Conservation (phyloP, 2,329 filamentous ascomycete species). For the Fusarium sp. region DNA sequence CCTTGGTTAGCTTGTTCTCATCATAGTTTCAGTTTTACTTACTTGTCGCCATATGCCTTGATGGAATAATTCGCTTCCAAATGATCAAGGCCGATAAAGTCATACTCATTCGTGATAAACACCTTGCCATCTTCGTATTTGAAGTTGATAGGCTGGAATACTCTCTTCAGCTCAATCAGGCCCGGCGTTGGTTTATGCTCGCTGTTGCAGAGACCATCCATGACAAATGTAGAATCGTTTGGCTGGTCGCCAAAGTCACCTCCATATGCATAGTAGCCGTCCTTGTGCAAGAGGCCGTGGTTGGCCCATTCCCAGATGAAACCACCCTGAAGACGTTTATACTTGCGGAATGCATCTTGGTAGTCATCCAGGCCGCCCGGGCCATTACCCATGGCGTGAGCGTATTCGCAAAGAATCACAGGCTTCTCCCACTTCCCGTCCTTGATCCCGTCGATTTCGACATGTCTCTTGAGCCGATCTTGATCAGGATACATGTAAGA, state of each 20-base stretch:
- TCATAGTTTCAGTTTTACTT: accelerated
- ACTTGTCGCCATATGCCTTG: not conserved
- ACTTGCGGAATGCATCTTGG: not conserved
- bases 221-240: slow-evolving; percentile 5
- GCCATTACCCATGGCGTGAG: slow-evolving; percentile 4
- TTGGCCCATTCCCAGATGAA: slow-evolving; percentile 25
- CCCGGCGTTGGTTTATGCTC: slow-evolving; percentile 8
- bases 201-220: slow-evolving; percentile 13
- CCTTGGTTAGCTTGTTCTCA: not conserved
- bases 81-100: not conserved
- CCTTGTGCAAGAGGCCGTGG: slow-evolving; percentile 4
- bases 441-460: not conserved
- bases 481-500: slow-evolving; percentile 19
- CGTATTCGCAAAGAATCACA: slow-evolving; percentile 12
- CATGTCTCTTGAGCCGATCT: slow-evolving; percentile 3
- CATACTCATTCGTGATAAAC: not conserved
- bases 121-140: not conserved
- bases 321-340: slow-evolving; percentile 5
- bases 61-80: not conserved
- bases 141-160: slow-evolving; percentile 8
- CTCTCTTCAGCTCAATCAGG: not conserved
- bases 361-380: slow-evolving; percentile 3
- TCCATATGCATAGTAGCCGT: slow-evolving; percentile 15
- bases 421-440: slow-evolving; percentile 10
- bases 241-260: slow-evolving; percentile 16